Evolutionary conservation across 768 basidiomycete species (phyloP).

Genomic region (Pleurotus giganteus): DNA sequence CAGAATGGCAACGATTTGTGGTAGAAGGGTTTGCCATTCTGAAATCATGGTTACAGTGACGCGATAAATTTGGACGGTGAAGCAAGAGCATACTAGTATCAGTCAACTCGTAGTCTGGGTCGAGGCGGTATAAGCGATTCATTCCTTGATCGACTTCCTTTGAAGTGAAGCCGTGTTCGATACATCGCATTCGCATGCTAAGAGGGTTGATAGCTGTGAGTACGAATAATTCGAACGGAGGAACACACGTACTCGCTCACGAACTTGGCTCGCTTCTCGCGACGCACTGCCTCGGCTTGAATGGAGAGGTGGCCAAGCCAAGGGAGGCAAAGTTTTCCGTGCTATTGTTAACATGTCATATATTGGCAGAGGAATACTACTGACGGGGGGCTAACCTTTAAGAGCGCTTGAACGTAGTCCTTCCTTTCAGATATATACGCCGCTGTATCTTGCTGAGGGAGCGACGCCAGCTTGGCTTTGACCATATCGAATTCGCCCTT

Average conservation of each 20-base stretch:
- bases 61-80: not conserved
- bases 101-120: conserved; percentile 5
- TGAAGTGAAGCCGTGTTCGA: not conserved
- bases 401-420: not conserved
- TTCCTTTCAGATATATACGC: not conserved
- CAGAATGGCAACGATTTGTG: not conserved
- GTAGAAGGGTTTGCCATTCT: conserved; percentile 5
- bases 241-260: conserved; percentile 1
- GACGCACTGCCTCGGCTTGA: conserved; percentile 2
- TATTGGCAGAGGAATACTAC: not conserved
- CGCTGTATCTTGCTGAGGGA: not conserved
- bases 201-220: not conserved
- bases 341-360: not conserved
- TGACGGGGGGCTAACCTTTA: not conserved
- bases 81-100: not conserved
- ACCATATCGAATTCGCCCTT: conserved; percentile 3
- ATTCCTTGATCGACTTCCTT: conserved; percentile 6
- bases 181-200: conserved; percentile 1
- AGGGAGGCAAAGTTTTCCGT: not conserved
- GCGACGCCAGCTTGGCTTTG: not conserved
- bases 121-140: conserved; percentile 3
- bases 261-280: conserved; percentile 7
- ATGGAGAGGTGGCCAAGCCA: conserved; percentile 4
- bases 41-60: not conserved
- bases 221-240: too few relatives aligned